Base-by-base conservation (phyloP, 805 yeast species). In the Lipomyces yamanashiensis region DNA sequence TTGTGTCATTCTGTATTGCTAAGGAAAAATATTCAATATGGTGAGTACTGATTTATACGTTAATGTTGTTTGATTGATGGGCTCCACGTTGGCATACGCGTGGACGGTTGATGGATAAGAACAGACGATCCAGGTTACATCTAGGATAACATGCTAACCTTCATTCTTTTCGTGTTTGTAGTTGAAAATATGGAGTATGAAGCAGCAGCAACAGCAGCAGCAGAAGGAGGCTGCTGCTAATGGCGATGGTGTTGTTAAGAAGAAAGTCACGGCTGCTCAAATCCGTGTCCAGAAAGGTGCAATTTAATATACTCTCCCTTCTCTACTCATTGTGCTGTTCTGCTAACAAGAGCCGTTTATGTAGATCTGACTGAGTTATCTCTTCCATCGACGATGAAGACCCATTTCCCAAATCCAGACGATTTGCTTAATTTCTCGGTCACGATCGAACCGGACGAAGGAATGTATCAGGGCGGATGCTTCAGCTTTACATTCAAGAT, bases 401-500 rank as follows among this genome's bases (percentile, higher is more conserved):
- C 84, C 51, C 77, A 69, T 41, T 83, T 82, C 65, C 84, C 85
- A 13, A 80, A 85, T 67, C 79, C 85, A 13, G 75, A 78, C 28
- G 85, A 87, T 72, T 80, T 87, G 55, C 84, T 89, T 84, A 79
- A 83, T 62, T 87, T 91, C 71, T 77, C 79, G 51, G 80, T 91
- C 15, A 67, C 72, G 7, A 81, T 90, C 17, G 72, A 68, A 21
- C 96, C 97, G 1, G 85, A 82, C 60, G 88, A 87, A 70, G 97
- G 97, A 7, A 82, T 81, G 71, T 90, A 90, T 72, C 73, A 77
- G 51, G 80, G 81, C n/a, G 96, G 96, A 0, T 70, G 64, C n/a
- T 90, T 93, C 76, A 74, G 74, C 21, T 93, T 93, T 74, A 78
- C 80, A n/a, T 84, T 92, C 52, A 79, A 78, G 39, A 81, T 92